Percentiles rank a stretch among this genome's conserved stretches.
Conservation (phyloP, 1,139 yeast genomes). For the Scheffersomyces segobiensis region DNA sequence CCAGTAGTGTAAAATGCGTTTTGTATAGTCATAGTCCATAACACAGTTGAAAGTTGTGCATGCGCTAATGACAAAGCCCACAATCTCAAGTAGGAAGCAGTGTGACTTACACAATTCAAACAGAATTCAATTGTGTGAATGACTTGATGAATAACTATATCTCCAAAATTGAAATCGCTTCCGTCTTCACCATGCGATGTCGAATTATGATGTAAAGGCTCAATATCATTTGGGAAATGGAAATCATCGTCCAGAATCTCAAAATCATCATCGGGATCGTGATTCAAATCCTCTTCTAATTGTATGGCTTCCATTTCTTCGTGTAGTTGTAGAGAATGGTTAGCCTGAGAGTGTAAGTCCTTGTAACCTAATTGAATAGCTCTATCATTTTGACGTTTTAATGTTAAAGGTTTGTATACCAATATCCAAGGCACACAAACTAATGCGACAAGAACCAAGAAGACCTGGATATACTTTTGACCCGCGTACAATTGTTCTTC, state of each 20-base stretch:
- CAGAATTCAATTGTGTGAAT: constrained; percentile 81
- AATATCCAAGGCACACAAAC: constrained; percentile 78
- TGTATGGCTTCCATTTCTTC: constrained; percentile 36
- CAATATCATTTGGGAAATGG: constrained; percentile 49
- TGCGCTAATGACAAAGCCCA: constrained; percentile 83
- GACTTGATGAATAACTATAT: constrained; percentile 76
- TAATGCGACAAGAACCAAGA: constrained; percentile 60
- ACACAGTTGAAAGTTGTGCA: constrained; percentile 72
- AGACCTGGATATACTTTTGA: constrained; percentile 62
- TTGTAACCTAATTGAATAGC: constrained; percentile 37
- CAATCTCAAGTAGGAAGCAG: constrained; percentile 74
- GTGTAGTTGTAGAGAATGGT: constrained; percentile 32
- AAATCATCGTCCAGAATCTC: constrained; percentile 34
- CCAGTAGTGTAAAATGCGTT: constrained; percentile 56
- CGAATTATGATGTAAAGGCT: constrained; percentile 33
- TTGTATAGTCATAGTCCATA: constrained; percentile 78
- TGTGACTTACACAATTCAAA: constrained; percentile 75
- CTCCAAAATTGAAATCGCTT: constrained; percentile 66
- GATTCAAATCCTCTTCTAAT: constrained; percentile 23
- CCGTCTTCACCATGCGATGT: constrained; percentile 36
- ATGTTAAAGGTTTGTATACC: constrained; percentile 58
- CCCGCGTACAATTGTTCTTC: constrained; percentile 66
- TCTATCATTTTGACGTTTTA: constrained; percentile 40
- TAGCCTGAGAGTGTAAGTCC: constrained; percentile 34
- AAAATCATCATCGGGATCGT: constrained; percentile 27